Conservation (phyloP, 768 basidiomycete species). For the Boletus fagicola region DNA sequence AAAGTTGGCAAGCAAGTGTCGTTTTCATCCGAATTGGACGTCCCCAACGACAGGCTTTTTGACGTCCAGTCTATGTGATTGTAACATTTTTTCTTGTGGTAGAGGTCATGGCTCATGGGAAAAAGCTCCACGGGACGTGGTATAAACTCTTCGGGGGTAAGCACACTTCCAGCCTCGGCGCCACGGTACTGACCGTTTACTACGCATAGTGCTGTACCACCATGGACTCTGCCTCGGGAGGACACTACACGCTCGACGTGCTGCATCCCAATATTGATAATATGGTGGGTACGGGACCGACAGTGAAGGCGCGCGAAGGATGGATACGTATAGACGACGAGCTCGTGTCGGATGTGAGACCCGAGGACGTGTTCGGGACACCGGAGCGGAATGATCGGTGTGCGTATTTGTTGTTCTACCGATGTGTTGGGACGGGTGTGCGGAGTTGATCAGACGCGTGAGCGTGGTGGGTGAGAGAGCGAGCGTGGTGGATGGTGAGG, state of each 20-base stretch:
- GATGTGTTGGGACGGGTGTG: slow-evolving; percentile 43
- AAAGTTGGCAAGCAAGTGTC: slow-evolving; percentile 82
- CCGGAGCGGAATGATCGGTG: slow-evolving; percentile 59
- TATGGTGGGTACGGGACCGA: slow-evolving; percentile 14
- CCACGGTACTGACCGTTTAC: not conserved
- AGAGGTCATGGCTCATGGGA: slow-evolving; percentile 63
- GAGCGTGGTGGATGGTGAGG: not conserved
- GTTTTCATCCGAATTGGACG: slow-evolving; percentile 75
- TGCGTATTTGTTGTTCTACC: slow-evolving; percentile 88
- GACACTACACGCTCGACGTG: slow-evolving; percentile 93
- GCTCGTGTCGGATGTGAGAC: slow-evolving; percentile 65
- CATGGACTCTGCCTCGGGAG: slow-evolving; percentile 89
- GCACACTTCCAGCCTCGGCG: slow-evolving; percentile 15
- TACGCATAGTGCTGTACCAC: slow-evolving; percentile 75
- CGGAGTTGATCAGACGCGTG: slow-evolving; percentile 13
- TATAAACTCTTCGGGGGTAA: slow-evolving; percentile 86
- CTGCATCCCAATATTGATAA: slow-evolving; percentile 68
- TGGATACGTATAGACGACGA: slow-evolving; percentile 98
- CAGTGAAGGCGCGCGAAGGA: slow-evolving; percentile 47
- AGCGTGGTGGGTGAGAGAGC: not conserved
- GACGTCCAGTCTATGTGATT: no score
- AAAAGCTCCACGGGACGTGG: slow-evolving; percentile 46
- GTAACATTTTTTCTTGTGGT: not conserved
- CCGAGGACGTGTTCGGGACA: slow-evolving; percentile 68
- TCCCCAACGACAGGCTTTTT: slow-evolving; percentile 57